Evolutionary conservation across 768 basidiomycete genomes (phyloP), one percentile per base, ranked within the genome.

Genomic region (Boletus tylopilopsis): DNA sequence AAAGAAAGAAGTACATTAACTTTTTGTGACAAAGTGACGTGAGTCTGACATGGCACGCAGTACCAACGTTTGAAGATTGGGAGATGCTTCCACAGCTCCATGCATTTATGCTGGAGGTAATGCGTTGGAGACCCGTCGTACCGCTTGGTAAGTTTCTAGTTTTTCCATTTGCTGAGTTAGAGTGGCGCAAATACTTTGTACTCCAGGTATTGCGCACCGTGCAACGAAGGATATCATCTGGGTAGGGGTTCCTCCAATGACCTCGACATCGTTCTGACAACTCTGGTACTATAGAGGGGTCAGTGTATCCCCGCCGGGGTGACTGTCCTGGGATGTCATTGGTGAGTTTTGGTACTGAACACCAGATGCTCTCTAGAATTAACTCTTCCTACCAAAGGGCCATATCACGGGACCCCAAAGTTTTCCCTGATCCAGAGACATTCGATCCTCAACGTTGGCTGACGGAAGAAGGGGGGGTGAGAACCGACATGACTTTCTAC

Each of bases 141-240:
- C n/a, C n/a, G 40, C 8, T 65, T 5, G 58, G 60, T 34, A 34
- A 51, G 71, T 69, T 56, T 22, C 37, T 54, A 1, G n/a, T 7
- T 18, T 7, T 51, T 37, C n/a, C n/a, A n/a, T n/a, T n/a, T n/a
- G n/a, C n/a, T n/a, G n/a, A n/a, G n/a, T n/a, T n/a, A n/a, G n/a
- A n/a, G n/a, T n/a, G n/a, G n/a, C n/a, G n/a, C n/a, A n/a, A n/a
- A n/a, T n/a, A n/a, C n/a, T n/a, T n/a, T n/a, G n/a, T n/a, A n/a
- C n/a, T n/a, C 23, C 22, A 61, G 83, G 84, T 1, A 79, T 85
- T 45, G 72, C 79, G 0, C 84, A 87, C 52, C 75, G 76, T 40
- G 76, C 83, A 0, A 85, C 79, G 1, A 75, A 74, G 40, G 83
- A 86, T 44, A 72, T 87, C 13, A 32, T 68, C 4, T 66, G 66